Evolutionary conservation across 2,329 filamentous ascomycete genomes (phyloP), one percentile per base, ranked within the genome.

Genomic region (Ophiosphaerella narmari): DNA sequence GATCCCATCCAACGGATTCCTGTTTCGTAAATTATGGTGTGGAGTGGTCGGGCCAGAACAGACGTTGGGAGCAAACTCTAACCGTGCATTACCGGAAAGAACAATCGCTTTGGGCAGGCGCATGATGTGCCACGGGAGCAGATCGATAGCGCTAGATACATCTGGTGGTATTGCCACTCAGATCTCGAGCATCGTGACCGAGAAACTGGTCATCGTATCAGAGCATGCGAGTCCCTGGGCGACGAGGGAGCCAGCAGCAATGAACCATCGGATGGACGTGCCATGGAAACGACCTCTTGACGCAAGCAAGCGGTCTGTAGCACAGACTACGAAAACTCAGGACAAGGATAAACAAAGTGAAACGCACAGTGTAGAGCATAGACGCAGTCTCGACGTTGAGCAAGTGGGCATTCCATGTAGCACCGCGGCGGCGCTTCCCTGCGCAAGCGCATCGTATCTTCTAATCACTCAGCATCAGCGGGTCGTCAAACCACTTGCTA

Each of bases 391-490:
- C 6, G 11, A 29, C 11, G 26, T 36, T 6, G 34, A n/a, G n/a
- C 35, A 35, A 12, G 34, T 31, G 34, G n/a, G n/a, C 9, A 12
- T 13, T 16, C 24, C 16, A 46, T 13, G 26, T 24, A 23, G 26
- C 14, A 46, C 29, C 26, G 36, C 24, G 7, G 29, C 26, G 29
- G 14, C 18, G 16, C 4, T 14, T 23, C 24, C 13, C 37, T 23
- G 21, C 18, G 3, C 38, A 41, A 23, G 18, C 21, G 24, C 24
- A 45, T 39, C 42, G 49, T 42, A 51, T 51, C 40, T 29, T 31
- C 35, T 40, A 48, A 48, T 43, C 50, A 51, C 43, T 24, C 42
- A 33, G 46, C 48, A 52, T 39, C 11, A 32, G 39, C 45, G n/a
- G n/a, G 36, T 39, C 29, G 37, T 43, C 38, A 31, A 46, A 34